These are phyloP conservation scores for Nothophytophthora sp. DNA, from an alignment of 352 stramenopile genomes.

Conservation along the genomic window DNA sequence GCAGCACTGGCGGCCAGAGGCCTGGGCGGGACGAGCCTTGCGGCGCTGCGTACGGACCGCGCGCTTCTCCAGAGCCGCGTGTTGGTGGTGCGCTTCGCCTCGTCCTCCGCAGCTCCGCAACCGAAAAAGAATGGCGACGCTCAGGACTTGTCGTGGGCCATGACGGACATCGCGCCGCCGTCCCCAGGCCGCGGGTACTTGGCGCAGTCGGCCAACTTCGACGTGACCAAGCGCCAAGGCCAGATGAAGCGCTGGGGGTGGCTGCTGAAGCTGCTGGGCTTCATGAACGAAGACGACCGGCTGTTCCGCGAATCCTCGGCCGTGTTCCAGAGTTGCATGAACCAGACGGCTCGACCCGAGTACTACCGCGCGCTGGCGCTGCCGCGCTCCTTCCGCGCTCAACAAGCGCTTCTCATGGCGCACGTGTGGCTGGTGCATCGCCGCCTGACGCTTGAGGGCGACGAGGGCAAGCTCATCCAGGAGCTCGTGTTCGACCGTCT, in stretches of 20 bases:
- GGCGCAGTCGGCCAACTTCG: constrained; percentile 77
- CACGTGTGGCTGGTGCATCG: constrained; percentile 98
- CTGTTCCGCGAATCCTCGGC: constrained; percentile 72
- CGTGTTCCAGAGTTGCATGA: constrained; percentile 86
- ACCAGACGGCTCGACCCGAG: constrained; percentile 70
- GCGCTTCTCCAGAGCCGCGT: constrained; percentile 1
- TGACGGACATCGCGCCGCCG: constrained; percentile 81
- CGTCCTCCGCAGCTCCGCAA: constrained; percentile 3
- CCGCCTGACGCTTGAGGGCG: constrained; percentile 84
- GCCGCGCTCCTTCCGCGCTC: constrained; percentile 87
- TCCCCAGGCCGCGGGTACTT: constrained; percentile 73
- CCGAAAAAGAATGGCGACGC: constrained; percentile 5
- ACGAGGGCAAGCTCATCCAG: constrained; percentile 87
- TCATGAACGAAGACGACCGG: constrained; percentile 86
- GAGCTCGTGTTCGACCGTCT: constrained; percentile 97
- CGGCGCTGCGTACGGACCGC: constrained; percentile 4
- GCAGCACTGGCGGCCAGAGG: not conserved
- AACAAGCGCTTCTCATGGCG: constrained; percentile 93
- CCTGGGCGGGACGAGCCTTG: constrained; percentile 1
- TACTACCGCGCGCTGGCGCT: constrained; percentile 75
- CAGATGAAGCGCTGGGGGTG: constrained; percentile 77
- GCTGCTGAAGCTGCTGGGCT: constrained; percentile 83
- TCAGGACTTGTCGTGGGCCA: constrained; percentile 65
- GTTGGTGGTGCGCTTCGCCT: constrained; percentile 10
- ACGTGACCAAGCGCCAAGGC: constrained; percentile 67